Evolutionary conservation across 805 yeast genomes (phyloP).

Genomic region (Spathaspora hagerdaliae): DNA sequence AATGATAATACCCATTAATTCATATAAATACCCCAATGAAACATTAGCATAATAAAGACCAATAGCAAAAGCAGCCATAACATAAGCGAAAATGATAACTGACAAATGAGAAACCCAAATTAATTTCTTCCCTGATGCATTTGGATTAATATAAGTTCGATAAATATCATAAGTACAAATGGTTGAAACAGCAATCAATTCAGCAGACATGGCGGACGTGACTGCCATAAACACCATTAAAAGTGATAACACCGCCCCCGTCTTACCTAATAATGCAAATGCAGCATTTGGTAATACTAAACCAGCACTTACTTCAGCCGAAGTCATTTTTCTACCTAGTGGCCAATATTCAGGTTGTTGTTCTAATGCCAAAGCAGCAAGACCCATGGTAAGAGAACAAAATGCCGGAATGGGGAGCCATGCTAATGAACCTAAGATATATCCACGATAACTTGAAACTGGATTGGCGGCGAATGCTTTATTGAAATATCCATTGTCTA

Average conservation of each 20-base stretch:
- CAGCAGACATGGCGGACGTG: constrained; percentile 90
- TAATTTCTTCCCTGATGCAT: constrained; percentile 69
- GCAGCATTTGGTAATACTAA: constrained; percentile 77
- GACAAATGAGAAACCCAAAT: constrained; percentile 65
- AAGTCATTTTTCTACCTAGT: constrained; percentile 62
- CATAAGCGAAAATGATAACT: constrained; percentile 52
- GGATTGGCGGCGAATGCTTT: constrained; percentile 86
- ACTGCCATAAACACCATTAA: constrained; percentile 86
- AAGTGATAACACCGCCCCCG: constrained; percentile 83
- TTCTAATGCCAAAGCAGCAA: constrained; percentile 77
- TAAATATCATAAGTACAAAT: constrained; percentile 83
- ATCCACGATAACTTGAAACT: constrained; percentile 81
- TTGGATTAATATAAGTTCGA: constrained; percentile 75
- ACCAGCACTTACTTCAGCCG: constrained; percentile 77
- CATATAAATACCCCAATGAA: constrained; percentile 83
- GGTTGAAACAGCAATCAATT: constrained; percentile 82
- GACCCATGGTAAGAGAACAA: constrained; percentile 79
- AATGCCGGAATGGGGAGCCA: constrained; percentile 91
- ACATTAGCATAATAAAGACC: constrained; percentile 80
- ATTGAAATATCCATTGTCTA: constrained; percentile 86
- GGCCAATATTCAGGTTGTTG: constrained; percentile 65
- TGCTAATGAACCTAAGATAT: constrained; percentile 80
- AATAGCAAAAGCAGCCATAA: constrained; percentile 79
- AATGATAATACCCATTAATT: constrained; percentile 85
- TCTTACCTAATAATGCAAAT: constrained; percentile 75